Evolutionary conservation across 257 asterid genomes (phyloP), one percentile per base, ranked within the genome.

Genomic region (Coffea eugenioides): DNA sequence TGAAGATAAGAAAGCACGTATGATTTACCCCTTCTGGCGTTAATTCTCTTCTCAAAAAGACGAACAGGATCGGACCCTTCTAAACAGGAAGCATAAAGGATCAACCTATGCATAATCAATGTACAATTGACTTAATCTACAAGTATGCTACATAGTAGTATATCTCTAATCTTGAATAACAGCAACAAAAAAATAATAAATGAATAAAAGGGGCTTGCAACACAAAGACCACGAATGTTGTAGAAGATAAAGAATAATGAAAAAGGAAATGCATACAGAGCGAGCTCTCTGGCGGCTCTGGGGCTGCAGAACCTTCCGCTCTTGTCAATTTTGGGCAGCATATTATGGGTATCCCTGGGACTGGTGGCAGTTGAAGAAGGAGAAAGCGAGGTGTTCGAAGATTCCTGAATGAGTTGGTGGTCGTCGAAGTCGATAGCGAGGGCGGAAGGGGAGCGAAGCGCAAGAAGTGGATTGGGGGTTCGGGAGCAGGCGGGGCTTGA

Each of bases 61-160:
- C 97, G 94, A 85, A 93, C 86, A 0, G 98, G 99, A 89, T 93
- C 99, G 14, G 98, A 90, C 51, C 99, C 99, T 82, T 95, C 94
- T 77, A 95, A 84, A 88, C 98, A 95, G 61, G 98, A 87, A 14
- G 96, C 97, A 73, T 95, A 95, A 3, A 95, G 87, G 81, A 86
- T 87, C 85, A 83, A 83, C 93, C 99, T 95, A 76, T 6, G 14
- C 10, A 49, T 18, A 76, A 54, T 62, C 3, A 56, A 14, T 69
- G 14, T 5, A 59, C 27, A 59, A 3, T 18, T 61, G 12, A 61
- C 18, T 56, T 10, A 56, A 56, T 4, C 12, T 16, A 56, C 62
- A 56, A 56, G 20, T 21, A 4, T 39, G 5, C 5, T 4, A 39
- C 43, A 39, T 39, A 21, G 48, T 2, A 77, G 5, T 64, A 21